Conservation (phyloP, 2,329 filamentous ascomycete genomes). For the Coniella vitis region DNA sequence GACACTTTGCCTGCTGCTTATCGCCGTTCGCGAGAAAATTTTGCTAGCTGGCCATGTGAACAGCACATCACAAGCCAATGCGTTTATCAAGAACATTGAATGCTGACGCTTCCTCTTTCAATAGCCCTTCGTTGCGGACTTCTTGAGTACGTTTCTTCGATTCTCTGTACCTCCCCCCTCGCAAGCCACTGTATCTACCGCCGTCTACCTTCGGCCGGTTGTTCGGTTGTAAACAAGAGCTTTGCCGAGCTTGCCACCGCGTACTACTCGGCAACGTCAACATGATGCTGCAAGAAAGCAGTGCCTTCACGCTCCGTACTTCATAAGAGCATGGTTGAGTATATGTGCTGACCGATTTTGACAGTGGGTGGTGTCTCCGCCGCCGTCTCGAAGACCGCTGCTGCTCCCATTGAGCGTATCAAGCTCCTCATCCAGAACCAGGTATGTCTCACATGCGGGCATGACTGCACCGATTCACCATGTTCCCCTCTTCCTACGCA, state of each 20-base stretch:
- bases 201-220: neutral
- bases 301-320: no score
- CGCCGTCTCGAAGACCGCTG: constrained; percentile 99
- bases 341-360: constrained; percentile 23
- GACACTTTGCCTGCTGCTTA: constrained; percentile 8
- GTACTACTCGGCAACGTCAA: neutral
- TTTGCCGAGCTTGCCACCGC: neutral
- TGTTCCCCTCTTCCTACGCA: neutral
- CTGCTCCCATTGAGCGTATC: constrained; percentile 99
- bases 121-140: constrained; percentile 93
- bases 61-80: constrained; percentile 19
- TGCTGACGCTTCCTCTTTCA: constrained; percentile 15
- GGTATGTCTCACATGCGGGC: constrained; percentile 68
- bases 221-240: neutral
- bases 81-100: neutral
- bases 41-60: constrained; percentile 14
- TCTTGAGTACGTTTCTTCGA: constrained; percentile 76
- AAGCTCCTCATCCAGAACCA: constrained; percentile 99
- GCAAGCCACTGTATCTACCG: neutral
- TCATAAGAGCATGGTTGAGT: no score
- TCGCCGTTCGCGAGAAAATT: constrained; percentile 9
- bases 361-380: constrained; percentile 99
- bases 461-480: no score
- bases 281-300: no score
- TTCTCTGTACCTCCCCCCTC: neutral